phyloP scores from a whole-genome alignment of 805 yeast genomes.

The Hermanozyma aechmeae region DNA sequence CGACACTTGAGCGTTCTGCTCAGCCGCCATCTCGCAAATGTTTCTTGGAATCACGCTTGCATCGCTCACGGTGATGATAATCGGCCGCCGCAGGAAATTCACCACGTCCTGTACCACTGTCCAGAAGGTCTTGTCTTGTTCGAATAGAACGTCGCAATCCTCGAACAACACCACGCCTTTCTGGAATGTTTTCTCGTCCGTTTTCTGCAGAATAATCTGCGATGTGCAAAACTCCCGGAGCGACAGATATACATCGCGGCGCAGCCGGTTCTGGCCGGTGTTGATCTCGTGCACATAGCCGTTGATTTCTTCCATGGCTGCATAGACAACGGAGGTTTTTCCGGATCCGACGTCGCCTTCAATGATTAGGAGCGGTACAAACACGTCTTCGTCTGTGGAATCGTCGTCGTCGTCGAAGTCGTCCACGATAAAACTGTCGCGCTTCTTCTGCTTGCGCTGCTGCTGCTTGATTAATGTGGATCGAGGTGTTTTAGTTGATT shows the following conservation, averaged over 20 bases:
- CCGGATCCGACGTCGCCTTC: slow-evolving; percentile 72
- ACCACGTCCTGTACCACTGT: slow-evolving; percentile 52
- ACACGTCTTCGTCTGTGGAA: slow-evolving; percentile 27
- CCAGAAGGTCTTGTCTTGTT: slow-evolving; percentile 79
- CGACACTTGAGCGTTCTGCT: slow-evolving; percentile 30
- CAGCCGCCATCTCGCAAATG: slow-evolving; percentile 36
- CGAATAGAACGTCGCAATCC: slow-evolving; percentile 77
- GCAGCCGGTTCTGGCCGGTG: slow-evolving; percentile 62
- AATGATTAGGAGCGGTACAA: slow-evolving; percentile 56
- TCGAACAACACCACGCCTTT: slow-evolving; percentile 71
- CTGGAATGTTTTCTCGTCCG: slow-evolving; percentile 22
- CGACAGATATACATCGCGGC: slow-evolving; percentile 55
- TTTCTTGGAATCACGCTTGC: slow-evolving; percentile 36
- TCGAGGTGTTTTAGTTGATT: slow-evolving; percentile 24
- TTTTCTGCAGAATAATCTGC: slow-evolving; percentile 53
- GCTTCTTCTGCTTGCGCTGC: slow-evolving; percentile 6
- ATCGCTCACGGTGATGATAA: slow-evolving; percentile 57
- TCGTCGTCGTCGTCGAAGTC: slow-evolving; percentile 12
- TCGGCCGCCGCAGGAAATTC: slow-evolving; percentile 55
- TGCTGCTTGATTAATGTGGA: slow-evolving; percentile 3
- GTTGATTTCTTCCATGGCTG: slow-evolving; percentile 49
- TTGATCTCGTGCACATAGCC: slow-evolving; percentile 81
- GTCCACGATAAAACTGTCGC: slow-evolving; percentile 34
- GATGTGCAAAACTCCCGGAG: slow-evolving; percentile 79
- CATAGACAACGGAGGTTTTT: slow-evolving; percentile 65